phyloP scores from a whole-genome alignment of 129 eudicot species.

The Deinandra increscens region DNA sequence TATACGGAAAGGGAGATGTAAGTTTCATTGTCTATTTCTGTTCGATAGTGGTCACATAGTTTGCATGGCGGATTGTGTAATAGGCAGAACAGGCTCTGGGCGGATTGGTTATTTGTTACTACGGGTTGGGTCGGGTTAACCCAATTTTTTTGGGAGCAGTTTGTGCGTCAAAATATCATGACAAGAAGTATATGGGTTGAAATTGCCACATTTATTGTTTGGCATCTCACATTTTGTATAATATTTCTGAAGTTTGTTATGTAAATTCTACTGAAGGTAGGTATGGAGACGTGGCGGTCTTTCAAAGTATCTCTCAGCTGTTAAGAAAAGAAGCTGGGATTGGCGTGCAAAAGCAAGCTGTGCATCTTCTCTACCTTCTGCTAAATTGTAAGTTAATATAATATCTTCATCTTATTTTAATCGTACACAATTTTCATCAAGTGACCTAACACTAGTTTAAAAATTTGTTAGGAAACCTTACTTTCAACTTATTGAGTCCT shows the following conservation, averaged over 20 bases:
- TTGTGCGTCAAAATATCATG: not conserved
- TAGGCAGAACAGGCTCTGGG: not conserved
- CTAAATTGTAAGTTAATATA: conserved; percentile 63
- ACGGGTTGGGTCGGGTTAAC: not conserved
- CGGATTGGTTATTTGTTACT: not conserved
- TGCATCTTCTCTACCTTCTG: conserved; percentile 68
- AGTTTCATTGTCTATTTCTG: conserved; percentile 28
- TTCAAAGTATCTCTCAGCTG: conserved; percentile 57
- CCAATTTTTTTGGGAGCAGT: not conserved
- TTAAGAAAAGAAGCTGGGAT: conserved; percentile 69
- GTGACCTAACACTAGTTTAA: conserved; percentile 3
- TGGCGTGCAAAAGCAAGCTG: conserved; percentile 60
- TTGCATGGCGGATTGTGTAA: not conserved
- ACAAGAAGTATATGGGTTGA: not conserved
- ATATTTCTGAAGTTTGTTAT: not conserved
- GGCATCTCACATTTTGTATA: not conserved
- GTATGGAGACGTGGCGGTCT: conserved; percentile 48
- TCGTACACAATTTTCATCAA: not conserved
- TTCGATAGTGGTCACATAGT: conserved; percentile 1
- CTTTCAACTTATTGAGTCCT: conserved; percentile 6
- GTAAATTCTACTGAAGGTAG: conserved; percentile 40
- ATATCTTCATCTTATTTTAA: conserved; percentile 2
- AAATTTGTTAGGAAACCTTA: not conserved
- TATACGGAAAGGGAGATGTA: conserved; percentile 72
- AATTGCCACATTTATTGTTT: conserved; percentile 1